Conservation (phyloP, 306 rosid species). For the Nissolia schottii region DNA sequence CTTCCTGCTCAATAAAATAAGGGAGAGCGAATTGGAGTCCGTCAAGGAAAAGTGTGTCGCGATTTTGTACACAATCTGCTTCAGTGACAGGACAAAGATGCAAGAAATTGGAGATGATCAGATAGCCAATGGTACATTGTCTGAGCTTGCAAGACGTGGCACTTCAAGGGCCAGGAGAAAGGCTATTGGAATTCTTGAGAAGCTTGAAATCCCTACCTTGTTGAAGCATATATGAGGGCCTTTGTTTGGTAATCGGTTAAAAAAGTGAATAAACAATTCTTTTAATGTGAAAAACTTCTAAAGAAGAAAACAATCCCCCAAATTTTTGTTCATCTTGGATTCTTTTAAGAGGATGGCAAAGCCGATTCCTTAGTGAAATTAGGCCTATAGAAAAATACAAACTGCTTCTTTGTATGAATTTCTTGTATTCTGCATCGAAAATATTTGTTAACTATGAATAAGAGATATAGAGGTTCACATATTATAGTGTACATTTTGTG, state of each 20-base stretch:
- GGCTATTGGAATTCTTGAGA: conserved; percentile 42
- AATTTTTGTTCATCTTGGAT: background rate
- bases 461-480: background rate
- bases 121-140: conserved; percentile 21
- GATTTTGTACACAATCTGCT: conserved; percentile 25
- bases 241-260: background rate
- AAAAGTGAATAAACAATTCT: background rate
- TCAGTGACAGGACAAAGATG: conserved; percentile 13
- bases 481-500: background rate
- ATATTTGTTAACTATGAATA: background rate
- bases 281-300: background rate
- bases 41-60: conserved; percentile 43
- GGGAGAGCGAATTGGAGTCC: conserved; percentile 22
- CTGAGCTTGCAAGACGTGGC: conserved; percentile 33
- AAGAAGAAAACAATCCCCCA: background rate
- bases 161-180: conserved; percentile 54
- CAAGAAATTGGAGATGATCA: conserved; percentile 45
- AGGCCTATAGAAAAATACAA: background rate
- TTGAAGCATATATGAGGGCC: background rate
- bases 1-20: conserved; percentile 32
- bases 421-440: conserved; percentile 1
- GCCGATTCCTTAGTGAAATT: background rate
- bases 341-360: background rate
- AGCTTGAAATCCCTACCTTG: conserved; percentile 1
- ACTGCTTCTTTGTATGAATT: background rate